These are phyloP conservation scores for Calocybe indica DNA, from an alignment of 768 basidiomycete genomes.

Conservation along the genomic window DNA sequence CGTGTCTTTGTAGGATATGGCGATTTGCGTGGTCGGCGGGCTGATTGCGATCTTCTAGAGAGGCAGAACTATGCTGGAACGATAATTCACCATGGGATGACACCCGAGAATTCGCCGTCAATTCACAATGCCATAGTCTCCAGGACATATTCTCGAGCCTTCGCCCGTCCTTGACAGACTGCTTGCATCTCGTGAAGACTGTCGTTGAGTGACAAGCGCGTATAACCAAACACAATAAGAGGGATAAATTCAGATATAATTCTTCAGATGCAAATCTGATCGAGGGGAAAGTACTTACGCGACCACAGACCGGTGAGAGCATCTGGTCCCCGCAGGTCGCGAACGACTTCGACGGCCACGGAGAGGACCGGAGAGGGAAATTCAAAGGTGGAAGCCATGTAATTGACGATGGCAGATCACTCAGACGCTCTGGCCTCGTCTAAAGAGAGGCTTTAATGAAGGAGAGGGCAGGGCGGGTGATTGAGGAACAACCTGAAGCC, in stretches of 20 bases:
- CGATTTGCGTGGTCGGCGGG: too few species aligned
- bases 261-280: too few species aligned
- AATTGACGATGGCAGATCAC: too few species aligned
- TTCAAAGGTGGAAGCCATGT: slow-evolving; percentile 10
- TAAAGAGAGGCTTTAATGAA: too few species aligned
- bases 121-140: slow-evolving; percentile 75
- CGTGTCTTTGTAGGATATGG: too few species aligned
- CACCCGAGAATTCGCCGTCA: slow-evolving; percentile 23
- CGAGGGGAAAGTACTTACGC: slow-evolving; percentile 32
- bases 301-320: slow-evolving; percentile 66
- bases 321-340: slow-evolving; percentile 62
- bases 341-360: slow-evolving; percentile 59
- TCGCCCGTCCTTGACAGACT: slow-evolving; percentile 71
- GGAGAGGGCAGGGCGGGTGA: too few species aligned
- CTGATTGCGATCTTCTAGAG: too few species aligned
- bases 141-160: slow-evolving; percentile 85
- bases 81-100: too few species aligned
- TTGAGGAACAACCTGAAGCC: too few species aligned
- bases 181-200: slow-evolving; percentile 87
- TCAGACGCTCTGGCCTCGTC: too few species aligned
- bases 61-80: too few species aligned
- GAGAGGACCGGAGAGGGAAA: slow-evolving; percentile 65
- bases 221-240: background rate
- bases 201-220: slow-evolving; percentile 3
- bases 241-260: background rate